These are phyloP conservation scores for Lactarius indigo DNA, from an alignment of 768 basidiomycete genomes.

Conservation along the genomic window DNA sequence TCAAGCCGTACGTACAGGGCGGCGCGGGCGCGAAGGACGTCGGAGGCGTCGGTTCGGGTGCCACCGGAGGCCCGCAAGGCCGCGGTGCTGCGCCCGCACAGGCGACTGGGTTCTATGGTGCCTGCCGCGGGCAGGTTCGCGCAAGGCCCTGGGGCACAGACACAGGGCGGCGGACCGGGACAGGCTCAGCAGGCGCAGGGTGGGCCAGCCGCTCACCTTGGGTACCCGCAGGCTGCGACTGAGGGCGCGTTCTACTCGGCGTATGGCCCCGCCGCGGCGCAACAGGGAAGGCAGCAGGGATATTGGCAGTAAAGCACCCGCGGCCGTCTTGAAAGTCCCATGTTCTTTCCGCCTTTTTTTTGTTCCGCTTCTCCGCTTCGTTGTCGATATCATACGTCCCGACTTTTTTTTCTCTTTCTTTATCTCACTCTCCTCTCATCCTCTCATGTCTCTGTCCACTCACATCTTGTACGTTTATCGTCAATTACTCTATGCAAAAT, in stretches of 20 bases:
- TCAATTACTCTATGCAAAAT: constrained; percentile 23
- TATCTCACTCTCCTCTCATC: constrained; percentile 20
- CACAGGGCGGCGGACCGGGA: constrained; percentile 48
- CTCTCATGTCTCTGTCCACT: constrained; percentile 27
- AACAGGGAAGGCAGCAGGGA: constrained; percentile 41
- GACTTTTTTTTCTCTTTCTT: constrained; percentile 24
- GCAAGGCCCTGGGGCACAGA: constrained; percentile 34
- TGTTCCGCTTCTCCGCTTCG: constrained; percentile 22
- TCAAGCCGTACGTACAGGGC: constrained; percentile 75
- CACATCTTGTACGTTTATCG: constrained; percentile 30
- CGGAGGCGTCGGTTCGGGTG: constrained; percentile 39
- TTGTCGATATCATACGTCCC: constrained; percentile 27
- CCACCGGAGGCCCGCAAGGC: constrained; percentile 39
- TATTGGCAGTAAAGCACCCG: constrained; percentile 39
- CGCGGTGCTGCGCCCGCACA: constrained; percentile 45
- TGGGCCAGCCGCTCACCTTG: constrained; percentile 52
- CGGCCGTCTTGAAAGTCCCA: background rate
- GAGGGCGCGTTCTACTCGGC: constrained; percentile 60
- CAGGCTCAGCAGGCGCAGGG: constrained; percentile 39
- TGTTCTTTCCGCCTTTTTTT: constrained; percentile 22
- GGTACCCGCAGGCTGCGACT: constrained; percentile 63
- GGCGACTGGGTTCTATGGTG: constrained; percentile 46
- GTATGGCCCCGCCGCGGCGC: constrained; percentile 46
- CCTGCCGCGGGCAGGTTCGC: constrained; percentile 40
- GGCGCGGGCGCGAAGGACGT: constrained; percentile 43